phyloP scores from a whole-genome alignment of 345 rosid genomes.

The Lepidium africanum region DNA sequence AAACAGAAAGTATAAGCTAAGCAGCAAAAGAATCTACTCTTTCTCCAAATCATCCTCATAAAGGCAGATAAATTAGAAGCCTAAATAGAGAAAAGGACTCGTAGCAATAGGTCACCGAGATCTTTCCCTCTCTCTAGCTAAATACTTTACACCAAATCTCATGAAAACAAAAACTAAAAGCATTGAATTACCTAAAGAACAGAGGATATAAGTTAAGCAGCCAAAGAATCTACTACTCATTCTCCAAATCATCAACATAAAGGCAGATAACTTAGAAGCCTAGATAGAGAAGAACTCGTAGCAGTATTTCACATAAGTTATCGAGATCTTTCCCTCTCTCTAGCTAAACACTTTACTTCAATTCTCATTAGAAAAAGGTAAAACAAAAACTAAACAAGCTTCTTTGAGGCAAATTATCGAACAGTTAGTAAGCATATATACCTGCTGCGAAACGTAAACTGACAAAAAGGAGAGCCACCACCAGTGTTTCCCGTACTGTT shows the following conservation, averaged over 20 bases:
- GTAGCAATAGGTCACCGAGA: too few relatives aligned
- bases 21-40: not conserved
- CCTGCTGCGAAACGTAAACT: slow-evolving; percentile 89
- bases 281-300: not conserved
- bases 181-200: not conserved
- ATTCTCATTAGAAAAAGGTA: not conserved
- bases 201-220: not conserved
- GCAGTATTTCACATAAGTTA: too few relatives aligned
- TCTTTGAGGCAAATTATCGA: slow-evolving; percentile 40
- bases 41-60: not conserved
- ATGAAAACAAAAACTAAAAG: too few relatives aligned
- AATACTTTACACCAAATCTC: too few relatives aligned
- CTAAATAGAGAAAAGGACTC: not conserved
- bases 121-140: too few relatives aligned
- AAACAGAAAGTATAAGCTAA: not conserved
- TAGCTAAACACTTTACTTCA: not conserved
- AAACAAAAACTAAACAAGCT: not conserved
- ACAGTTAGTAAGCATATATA: slow-evolving; percentile 19
- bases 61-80: not conserved
- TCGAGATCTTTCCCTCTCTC: too few relatives aligned
- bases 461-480: slow-evolving; percentile 95
- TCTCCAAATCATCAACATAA: not conserved
- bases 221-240: not conserved
- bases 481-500: slow-evolving; percentile 81
- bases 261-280: not conserved